Conservation (phyloP, 805 yeast species). For the Candida saitoana region DNA sequence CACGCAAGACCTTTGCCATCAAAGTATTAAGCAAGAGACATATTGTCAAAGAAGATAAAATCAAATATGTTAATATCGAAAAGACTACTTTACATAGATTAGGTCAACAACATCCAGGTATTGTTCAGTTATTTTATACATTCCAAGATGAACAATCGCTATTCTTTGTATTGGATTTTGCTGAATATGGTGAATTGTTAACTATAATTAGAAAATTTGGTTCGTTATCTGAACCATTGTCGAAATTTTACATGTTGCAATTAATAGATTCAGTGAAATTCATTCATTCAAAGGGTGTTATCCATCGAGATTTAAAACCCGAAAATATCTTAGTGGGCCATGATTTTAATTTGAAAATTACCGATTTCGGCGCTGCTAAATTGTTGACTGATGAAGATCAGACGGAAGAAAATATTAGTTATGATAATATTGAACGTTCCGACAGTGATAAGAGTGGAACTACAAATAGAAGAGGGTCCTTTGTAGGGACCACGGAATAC, state of each 20-base stretch:
- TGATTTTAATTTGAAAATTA: constrained; percentile 84
- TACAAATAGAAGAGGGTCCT: constrained; percentile 50
- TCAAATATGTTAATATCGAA: constrained; percentile 93
- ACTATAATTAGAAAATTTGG: constrained; percentile 75
- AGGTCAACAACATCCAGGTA: constrained; percentile 88
- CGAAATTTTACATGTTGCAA: constrained; percentile 80
- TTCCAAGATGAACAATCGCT: constrained; percentile 87
- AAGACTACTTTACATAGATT: constrained; percentile 82
- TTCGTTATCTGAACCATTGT: constrained; percentile 67
- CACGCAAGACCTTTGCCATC: constrained; percentile 77
- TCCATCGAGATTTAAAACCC: constrained; percentile 93
- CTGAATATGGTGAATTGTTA: constrained; percentile 91
- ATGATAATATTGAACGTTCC: constrained; percentile 31
- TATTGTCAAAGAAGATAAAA: constrained; percentile 89
- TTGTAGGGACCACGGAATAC: constrained; percentile 84
- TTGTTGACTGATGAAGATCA: constrained; percentile 37
- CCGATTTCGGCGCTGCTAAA: constrained; percentile 98
- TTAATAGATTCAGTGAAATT: constrained; percentile 85
- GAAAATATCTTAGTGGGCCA: constrained; percentile 84
- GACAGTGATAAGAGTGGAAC: constrained; percentile 29
- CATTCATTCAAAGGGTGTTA: constrained; percentile 84
- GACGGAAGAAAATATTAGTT: constrained; percentile 16
- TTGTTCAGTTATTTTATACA: constrained; percentile 86
- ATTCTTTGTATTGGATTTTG: constrained; percentile 90
- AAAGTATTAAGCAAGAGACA: constrained; percentile 89